These are phyloP conservation scores for Kuraishia hungarica DNA, from an alignment of 805 yeast genomes.

Conservation along the genomic window DNA sequence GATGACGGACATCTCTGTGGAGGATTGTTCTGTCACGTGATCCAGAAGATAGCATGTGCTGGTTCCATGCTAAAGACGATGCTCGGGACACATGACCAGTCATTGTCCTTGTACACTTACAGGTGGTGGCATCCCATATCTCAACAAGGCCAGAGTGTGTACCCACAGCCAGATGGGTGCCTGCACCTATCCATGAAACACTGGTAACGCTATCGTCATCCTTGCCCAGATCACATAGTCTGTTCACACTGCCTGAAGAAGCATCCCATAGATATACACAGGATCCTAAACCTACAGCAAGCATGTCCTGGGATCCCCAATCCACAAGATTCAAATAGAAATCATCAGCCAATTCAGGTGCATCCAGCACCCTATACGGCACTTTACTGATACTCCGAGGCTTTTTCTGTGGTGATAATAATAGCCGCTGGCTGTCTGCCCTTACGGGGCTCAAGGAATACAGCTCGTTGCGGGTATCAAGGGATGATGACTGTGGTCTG, in stretches of 20 bases:
- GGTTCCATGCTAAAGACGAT: conserved; percentile 89
- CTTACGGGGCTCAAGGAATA: conserved; percentile 84
- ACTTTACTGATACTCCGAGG: conserved; percentile 73
- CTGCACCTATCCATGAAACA: conserved; percentile 88
- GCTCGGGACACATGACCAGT: conserved; percentile 84
- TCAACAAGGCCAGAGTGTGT: conserved; percentile 82
- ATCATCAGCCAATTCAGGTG: conserved; percentile 92
- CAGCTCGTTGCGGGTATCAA: conserved; percentile 63
- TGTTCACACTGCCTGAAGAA: conserved; percentile 68
- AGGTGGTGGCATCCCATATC: conserved; percentile 86
- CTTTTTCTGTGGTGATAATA: conserved; percentile 76
- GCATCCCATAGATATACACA: conserved; percentile 91
- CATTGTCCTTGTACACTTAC: conserved; percentile 82
- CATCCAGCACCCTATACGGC: conserved; percentile 90
- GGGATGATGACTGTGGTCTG: conserved; percentile 49
- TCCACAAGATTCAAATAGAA: conserved; percentile 87
- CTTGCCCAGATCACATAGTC: conserved; percentile 65
- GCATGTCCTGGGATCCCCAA: conserved; percentile 86
- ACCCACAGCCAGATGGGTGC: conserved; percentile 92
- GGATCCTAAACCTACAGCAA: conserved; percentile 87
- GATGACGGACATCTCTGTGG: conserved; percentile 86
- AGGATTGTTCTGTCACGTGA: conserved; percentile 77
- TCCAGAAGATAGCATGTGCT: conserved; percentile 81
- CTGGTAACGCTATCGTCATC: conserved; percentile 67
- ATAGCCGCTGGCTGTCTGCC: conserved; percentile 72